phyloP scores from a whole-genome alignment of 352 stramenopile genomes.

The Phytophthora cactorum region DNA sequence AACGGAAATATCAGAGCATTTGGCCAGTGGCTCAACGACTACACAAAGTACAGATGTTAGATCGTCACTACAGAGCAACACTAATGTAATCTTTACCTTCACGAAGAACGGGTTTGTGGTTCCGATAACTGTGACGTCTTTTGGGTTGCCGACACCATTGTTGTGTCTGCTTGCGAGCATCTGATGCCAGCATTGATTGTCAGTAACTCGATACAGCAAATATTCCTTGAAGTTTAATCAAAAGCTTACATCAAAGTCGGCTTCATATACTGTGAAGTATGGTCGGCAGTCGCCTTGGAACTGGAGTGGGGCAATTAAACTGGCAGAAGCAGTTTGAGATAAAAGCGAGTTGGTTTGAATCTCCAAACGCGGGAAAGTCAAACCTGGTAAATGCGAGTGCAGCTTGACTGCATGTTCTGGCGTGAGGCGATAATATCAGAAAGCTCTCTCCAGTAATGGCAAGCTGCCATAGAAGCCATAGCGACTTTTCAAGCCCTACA shows the following conservation, averaged over 20 bases:
- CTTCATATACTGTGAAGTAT: slow-evolving; percentile 89
- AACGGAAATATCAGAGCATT: slow-evolving; percentile 86
- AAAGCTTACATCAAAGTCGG: slow-evolving; percentile 76
- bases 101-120: slow-evolving; percentile 91
- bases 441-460: slow-evolving; percentile 85
- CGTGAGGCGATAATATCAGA: slow-evolving; percentile 78
- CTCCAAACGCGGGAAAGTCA: not conserved
- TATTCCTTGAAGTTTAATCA: slow-evolving; percentile 1
- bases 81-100: slow-evolving; percentile 44
- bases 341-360: not conserved
- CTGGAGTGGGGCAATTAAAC: slow-evolving; percentile 79
- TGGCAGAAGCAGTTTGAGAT: slow-evolving; percentile 28
- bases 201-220: not conserved
- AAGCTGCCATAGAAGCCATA: slow-evolving; percentile 89
- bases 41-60: slow-evolving; percentile 1
- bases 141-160: slow-evolving; percentile 47
- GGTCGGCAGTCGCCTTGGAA: slow-evolving; percentile 86
- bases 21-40: slow-evolving; percentile 80
- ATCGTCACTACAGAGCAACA: not conserved
- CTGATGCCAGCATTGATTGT: slow-evolving; percentile 55
- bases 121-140: slow-evolving; percentile 70
- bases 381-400: slow-evolving; percentile 83
- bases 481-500: slow-evolving; percentile 64
- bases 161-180: slow-evolving; percentile 65
- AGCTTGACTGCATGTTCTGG: slow-evolving; percentile 83